A percentile compares a stretch with the other conserved stretches of the same genome.
Conservation (phyloP, 2,329 filamentous ascomycete genomes). For the Aaosphaeria pasadenensis region DNA sequence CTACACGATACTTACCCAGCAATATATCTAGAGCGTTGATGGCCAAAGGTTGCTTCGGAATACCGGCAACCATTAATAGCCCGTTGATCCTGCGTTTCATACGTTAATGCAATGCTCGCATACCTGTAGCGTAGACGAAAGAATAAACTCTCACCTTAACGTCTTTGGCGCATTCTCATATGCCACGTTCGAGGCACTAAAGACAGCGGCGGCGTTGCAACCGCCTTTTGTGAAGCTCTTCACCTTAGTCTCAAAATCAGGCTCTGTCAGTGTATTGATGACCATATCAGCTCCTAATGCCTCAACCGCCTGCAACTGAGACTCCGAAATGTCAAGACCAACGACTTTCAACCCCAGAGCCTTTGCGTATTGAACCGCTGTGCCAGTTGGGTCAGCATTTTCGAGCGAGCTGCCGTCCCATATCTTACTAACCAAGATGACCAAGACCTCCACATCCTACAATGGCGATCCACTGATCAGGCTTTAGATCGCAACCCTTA, state of each 20-base stretch:
- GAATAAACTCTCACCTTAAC: slow-evolving; percentile 20
- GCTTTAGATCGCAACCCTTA: slow-evolving; percentile 16
- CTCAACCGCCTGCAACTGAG: neutral
- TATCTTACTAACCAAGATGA: slow-evolving; percentile 22
- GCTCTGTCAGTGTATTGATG: neutral
- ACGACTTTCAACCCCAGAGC: slow-evolving; percentile 42
- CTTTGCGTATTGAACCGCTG: slow-evolving; percentile 42
- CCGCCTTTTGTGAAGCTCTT: slow-evolving; percentile 36
- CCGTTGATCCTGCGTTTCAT: slow-evolving; percentile 11
- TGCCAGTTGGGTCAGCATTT: neutral
- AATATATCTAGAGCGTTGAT: slow-evolving; percentile 21
- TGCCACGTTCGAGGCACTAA: slow-evolving; percentile 31
- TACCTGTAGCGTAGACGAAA: neutral
- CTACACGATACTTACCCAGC: slow-evolving; percentile 33
- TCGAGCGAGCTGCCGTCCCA: no score
- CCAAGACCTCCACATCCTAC: slow-evolving; percentile 44
- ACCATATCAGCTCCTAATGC: neutral
- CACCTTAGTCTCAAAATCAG: slow-evolving; percentile 28
- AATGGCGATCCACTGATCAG: slow-evolving; percentile 36
- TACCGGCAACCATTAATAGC: slow-evolving; percentile 39
- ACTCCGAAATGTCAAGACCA: slow-evolving; percentile 41
- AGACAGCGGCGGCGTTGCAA: slow-evolving; percentile 36
- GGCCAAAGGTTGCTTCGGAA: slow-evolving; percentile 3
- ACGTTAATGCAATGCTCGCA: neutral
- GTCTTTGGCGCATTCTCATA: slow-evolving; percentile 30